Evolutionary conservation across 495 filamentous ascomycete species (phyloP).

Genomic region (Filosporella fistucella): DNA sequence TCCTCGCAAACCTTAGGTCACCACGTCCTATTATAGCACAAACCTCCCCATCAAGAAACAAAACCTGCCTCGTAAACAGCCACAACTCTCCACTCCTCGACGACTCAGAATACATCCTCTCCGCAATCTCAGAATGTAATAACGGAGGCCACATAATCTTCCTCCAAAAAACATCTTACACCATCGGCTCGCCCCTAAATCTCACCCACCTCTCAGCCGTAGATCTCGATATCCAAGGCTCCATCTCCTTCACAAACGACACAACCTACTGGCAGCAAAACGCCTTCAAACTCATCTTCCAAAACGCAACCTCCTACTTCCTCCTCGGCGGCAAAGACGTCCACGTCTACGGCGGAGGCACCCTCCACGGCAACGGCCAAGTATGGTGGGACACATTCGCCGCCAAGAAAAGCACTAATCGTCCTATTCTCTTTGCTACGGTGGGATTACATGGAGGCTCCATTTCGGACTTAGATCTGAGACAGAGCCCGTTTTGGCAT

Average conservation of each 20-base stretch:
- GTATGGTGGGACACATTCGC: constrained; percentile 61
- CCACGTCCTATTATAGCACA: constrained; percentile 20
- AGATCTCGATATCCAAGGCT: constrained; percentile 48
- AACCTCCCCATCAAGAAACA: constrained; percentile 16
- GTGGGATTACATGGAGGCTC: constrained; percentile 54
- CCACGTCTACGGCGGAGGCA: constrained; percentile 58
- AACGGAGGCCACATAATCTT: constrained; percentile 63
- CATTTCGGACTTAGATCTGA: constrained; percentile 53
- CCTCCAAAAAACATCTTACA: constrained; percentile 42
- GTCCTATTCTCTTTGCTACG: constrained; percentile 54
- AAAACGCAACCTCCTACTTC: constrained; percentile 64
- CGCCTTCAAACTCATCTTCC: constrained; percentile 53
- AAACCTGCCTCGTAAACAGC: constrained; percentile 23
- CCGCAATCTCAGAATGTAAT: constrained; percentile 56
- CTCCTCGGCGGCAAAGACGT: constrained; percentile 61
- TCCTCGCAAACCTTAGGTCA: constrained; percentile 2
- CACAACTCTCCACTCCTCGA: constrained; percentile 39
- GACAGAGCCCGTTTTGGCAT: constrained; percentile 60
- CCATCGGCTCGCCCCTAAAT: constrained; percentile 58
- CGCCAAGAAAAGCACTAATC: constrained; percentile 43
- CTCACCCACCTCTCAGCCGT: constrained; percentile 56
- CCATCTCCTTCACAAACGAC: constrained; percentile 55
- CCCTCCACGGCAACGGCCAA: constrained; percentile 59
- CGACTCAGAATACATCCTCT: constrained; percentile 51
- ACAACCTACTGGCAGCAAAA: constrained; percentile 61